Percentiles rank a stretch among this genome's conserved stretches.
phyloP scores from a whole-genome alignment of 139 green algal genomes.

The Closterium sp. region DNA sequence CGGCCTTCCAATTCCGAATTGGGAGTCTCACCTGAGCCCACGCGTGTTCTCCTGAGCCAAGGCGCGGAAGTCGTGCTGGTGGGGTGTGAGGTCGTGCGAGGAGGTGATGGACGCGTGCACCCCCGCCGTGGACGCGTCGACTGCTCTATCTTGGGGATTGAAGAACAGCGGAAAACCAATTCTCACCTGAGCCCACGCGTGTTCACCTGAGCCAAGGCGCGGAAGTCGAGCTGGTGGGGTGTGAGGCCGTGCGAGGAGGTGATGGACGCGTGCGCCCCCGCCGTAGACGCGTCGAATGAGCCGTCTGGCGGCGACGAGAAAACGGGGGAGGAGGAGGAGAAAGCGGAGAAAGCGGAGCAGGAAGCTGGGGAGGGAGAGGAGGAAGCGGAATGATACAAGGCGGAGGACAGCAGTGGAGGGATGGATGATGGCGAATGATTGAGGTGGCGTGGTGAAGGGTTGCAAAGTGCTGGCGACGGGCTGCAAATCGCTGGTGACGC shows the following conservation, averaged over 20 bases:
- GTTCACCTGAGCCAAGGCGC: slow-evolving; percentile 14
- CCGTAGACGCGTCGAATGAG: background rate
- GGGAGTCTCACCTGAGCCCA: no score
- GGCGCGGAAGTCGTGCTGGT: background rate
- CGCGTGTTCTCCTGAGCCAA: no score
- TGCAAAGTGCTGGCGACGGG: background rate
- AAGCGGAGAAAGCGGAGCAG: background rate
- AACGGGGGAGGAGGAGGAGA: background rate
- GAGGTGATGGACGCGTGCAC: background rate
- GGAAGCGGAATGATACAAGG: background rate
- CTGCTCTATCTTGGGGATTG: background rate
- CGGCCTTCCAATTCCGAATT: no score
- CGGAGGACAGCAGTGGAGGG: background rate
- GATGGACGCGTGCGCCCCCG: background rate
- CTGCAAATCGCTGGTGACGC: background rate
- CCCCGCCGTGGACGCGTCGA: background rate
- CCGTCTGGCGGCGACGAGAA: background rate
- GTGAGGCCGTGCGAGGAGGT: slow-evolving; percentile 16
- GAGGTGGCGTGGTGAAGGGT: background rate
- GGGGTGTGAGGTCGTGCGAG: background rate
- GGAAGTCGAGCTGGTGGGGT: slow-evolving; percentile 23
- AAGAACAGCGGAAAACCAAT: background rate
- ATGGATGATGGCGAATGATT: background rate
- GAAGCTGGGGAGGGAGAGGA: background rate
- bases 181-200: no score